Evolutionary conservation across 768 basidiomycete species (phyloP).

Genomic region (Rhodotorula kratochvilovae): DNA sequence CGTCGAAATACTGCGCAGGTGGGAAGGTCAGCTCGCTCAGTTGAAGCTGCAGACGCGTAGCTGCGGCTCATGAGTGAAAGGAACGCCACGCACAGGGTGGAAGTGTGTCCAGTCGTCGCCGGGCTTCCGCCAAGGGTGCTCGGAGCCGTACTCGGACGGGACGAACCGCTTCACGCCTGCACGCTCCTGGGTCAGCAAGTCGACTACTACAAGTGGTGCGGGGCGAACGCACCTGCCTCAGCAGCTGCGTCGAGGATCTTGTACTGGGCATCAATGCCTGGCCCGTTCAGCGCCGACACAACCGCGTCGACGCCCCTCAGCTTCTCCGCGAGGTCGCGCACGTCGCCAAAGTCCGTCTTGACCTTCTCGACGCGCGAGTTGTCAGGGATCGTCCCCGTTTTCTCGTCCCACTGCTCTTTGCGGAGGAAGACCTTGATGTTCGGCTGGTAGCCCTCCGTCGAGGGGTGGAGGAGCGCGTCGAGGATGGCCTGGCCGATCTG

Average conservation of each 20-base stretch:
- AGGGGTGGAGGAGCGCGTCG: background rate
- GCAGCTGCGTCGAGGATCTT: background rate
- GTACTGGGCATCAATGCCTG: background rate
- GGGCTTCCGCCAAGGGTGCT: background rate
- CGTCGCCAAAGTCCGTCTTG: background rate
- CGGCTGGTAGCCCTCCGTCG: background rate
- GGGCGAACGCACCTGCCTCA: background rate
- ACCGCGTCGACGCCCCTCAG: background rate
- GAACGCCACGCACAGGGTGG: background rate
- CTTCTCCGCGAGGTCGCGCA: background rate
- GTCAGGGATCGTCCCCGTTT: background rate
- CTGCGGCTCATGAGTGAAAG: too few relatives aligned
- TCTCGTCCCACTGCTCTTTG: background rate
- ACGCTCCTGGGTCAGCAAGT: too few relatives aligned
- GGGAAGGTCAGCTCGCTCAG: too few relatives aligned
- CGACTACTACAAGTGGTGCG: too few relatives aligned
- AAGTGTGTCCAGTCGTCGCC: background rate
- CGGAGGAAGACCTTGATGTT: background rate
- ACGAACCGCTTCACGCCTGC: background rate
- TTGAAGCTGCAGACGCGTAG: too few relatives aligned
- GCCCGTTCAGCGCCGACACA: background rate
- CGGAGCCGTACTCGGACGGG: background rate
- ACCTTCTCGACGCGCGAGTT: background rate
- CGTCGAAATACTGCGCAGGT: background rate
- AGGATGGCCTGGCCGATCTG: background rate